Base-by-base conservation (phyloP, 441 rosid genomes). In the Gossypium trilobum region DNA sequence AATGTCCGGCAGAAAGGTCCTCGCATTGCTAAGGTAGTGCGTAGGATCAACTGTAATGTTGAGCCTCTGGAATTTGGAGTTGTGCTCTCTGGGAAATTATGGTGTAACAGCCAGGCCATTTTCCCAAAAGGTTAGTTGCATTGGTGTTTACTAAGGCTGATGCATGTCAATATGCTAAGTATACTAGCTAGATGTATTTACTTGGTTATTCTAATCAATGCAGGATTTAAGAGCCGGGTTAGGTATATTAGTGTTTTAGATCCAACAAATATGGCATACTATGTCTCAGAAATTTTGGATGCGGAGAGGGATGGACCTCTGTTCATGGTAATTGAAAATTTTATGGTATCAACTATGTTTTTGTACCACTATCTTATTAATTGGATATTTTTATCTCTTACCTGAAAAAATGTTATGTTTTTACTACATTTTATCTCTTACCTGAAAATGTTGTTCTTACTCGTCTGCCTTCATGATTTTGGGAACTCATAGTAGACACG, bases 191-290 rank as follows among this genome's bases (percentile, higher is more conserved):
- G 14, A 29, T 72, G 54, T 75, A 75, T 61, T 77, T 25, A 78
- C 66, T 46, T 16, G 13, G 59, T 77, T 77, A 54, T 70, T 81
- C 36, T 71, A 60, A 50, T 63, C 73, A 77, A 74, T 91, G 85
- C 97, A 95, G 99, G 99, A 72, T 95, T 85, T 79, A 89, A 84
- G 78, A 95, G 98, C 80, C 89, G 95, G 74, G 99, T 90, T 73
- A 88, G 75, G 79, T 95, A 93, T 81, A 80, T 86, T 44, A 95
- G 81, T 60, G 83, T 91, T 57, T 72, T 95, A 75, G 97, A 95
- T 82, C 99, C 99, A 74, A 80, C 86, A 57, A 87, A 73, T 78
- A 89, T 79, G 87, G 82, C 87, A 70, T 86, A 83, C 84, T 93
- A 95, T 82, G 73, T 90, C 73, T 95, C 99, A 4, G 97, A 95